Conservation (phyloP, 2,329 filamentous ascomycete genomes). For the Colletotrichum destructivum region DNA sequence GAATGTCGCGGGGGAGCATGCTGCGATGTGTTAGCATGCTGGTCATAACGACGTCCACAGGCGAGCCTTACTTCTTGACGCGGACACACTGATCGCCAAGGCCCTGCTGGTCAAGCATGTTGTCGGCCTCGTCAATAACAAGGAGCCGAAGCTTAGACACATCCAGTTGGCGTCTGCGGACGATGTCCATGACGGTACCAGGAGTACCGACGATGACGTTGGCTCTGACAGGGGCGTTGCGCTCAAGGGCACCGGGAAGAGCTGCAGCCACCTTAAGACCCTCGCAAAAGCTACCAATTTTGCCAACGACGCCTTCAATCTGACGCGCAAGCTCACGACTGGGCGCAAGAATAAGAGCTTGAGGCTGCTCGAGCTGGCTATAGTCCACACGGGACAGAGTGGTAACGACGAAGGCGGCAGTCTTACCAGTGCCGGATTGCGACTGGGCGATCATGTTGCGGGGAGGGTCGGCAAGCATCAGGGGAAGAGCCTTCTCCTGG, state of each 20-base stretch:
- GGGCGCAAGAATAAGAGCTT: conserved; percentile 91
- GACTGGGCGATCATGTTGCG: conserved; percentile 97
- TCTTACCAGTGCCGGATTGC: conserved; percentile 99
- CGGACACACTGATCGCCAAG: conserved; percentile 95
- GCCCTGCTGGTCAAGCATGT: conserved; percentile 97
- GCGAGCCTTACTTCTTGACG: conserved; percentile 79
- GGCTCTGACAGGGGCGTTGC: conserved; percentile 78
- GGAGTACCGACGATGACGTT: conserved; percentile 94
- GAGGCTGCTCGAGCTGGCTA: conserved; percentile 76
- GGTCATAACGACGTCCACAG: not conserved
- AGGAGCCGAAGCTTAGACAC: conserved; percentile 81
- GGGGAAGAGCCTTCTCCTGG: conserved; percentile 92
- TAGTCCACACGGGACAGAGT: conserved; percentile 90
- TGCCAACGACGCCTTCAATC: conserved; percentile 86
- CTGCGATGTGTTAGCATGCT: conserved; percentile 62
- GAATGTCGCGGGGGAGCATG: conserved; percentile 80
- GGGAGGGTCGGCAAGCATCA: conserved; percentile 89
- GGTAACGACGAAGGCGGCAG: conserved; percentile 94
- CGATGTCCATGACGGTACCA: conserved; percentile 90
- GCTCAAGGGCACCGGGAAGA: conserved; percentile 82
- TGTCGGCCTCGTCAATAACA: conserved; percentile 97
- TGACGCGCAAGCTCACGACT: conserved; percentile 96
- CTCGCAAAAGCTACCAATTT: conserved; percentile 88
- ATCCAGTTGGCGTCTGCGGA: conserved; percentile 83
- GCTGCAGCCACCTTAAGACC: conserved; percentile 84